A percentile compares a stretch with the other conserved stretches of the same genome.
Conservation (phyloP, 179 eudicot genomes). For the Gypsophila paniculata region DNA sequence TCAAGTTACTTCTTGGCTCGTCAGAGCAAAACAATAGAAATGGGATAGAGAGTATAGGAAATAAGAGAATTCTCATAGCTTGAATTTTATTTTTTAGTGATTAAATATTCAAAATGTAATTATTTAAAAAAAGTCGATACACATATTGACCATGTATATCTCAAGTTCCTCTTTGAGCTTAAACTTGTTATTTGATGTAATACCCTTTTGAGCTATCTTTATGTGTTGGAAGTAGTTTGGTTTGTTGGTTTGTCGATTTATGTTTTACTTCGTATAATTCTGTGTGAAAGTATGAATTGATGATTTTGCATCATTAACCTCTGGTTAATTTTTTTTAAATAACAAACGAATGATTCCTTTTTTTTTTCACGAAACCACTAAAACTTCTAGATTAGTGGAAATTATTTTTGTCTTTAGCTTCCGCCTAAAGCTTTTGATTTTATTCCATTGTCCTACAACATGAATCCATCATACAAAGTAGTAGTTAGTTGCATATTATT, state of each 20-base stretch:
- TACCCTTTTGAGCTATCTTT: no score
- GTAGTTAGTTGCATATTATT: neutral
- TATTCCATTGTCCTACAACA: no score
- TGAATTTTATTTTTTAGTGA: no score
- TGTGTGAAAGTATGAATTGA: neutral
- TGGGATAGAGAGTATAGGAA: no score
- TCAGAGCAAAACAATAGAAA: no score
- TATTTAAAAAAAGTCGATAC: no score
- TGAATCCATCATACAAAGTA: neutral
- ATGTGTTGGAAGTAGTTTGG: neutral
- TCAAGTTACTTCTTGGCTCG: no score
- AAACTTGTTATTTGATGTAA: neutral
- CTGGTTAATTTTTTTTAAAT: neutral
- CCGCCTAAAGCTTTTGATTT: no score
- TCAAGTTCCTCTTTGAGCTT: neutral
- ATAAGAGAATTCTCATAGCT: no score
- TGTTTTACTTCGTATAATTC: no score
- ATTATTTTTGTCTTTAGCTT: neutral
- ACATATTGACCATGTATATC: neutral
- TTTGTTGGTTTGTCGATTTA: neutral
- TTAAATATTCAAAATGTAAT: no score
- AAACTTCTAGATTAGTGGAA: neutral
- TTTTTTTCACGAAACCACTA: neutral
- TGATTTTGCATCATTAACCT: neutral
- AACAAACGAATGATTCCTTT: neutral